A percentile compares a stretch with the other conserved stretches of the same genome.
These are phyloP conservation scores for Russula griseocarnosa DNA, from an alignment of 768 basidiomycete species.

Conservation along the genomic window DNA sequence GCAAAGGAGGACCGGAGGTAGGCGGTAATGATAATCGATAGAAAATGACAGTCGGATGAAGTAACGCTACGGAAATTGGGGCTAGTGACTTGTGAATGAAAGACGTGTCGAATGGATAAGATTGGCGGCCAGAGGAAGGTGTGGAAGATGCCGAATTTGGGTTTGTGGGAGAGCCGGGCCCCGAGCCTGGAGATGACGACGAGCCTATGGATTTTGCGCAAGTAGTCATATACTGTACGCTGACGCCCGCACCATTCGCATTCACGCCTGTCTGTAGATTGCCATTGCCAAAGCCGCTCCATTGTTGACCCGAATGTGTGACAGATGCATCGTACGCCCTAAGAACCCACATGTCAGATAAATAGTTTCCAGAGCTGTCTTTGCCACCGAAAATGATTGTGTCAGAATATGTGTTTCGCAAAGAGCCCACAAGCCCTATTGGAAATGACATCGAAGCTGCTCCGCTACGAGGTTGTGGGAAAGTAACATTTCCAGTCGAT, in stretches of 20 bases:
- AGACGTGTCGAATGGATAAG: constrained; percentile 41
- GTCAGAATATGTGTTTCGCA: constrained; percentile 51
- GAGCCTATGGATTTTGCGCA: constrained; percentile 48
- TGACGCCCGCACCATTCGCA: constrained; percentile 67
- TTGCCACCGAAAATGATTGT: constrained; percentile 77
- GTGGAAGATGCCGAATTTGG: constrained; percentile 30
- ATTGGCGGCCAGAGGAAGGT: constrained; percentile 3
- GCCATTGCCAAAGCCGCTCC: constrained; percentile 66
- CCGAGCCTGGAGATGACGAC: background rate
- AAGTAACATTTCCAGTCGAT: constrained; percentile 42
- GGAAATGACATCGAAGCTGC: constrained; percentile 58
- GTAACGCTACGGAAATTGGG: constrained; percentile 46
- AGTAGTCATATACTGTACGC: constrained; percentile 50
- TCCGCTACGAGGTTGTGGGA: constrained; percentile 68
- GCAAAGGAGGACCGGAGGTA: constrained; percentile 29
- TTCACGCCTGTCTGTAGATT: constrained; percentile 55
- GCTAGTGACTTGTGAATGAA: constrained; percentile 45
- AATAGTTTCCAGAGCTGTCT: constrained; percentile 59
- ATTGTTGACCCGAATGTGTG: constrained; percentile 50
- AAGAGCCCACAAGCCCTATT: constrained; percentile 52
- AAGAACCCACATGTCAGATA: constrained; percentile 75
- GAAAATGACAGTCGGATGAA: constrained; percentile 43
- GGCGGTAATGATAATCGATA: constrained; percentile 43
- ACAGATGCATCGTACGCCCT: constrained; percentile 64
- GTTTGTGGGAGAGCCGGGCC: constrained; percentile 23